Evolutionary conservation across 495 filamentous ascomycete species (phyloP), one percentile per base, ranked within the genome.

Genomic region (Collariella sp.): DNA sequence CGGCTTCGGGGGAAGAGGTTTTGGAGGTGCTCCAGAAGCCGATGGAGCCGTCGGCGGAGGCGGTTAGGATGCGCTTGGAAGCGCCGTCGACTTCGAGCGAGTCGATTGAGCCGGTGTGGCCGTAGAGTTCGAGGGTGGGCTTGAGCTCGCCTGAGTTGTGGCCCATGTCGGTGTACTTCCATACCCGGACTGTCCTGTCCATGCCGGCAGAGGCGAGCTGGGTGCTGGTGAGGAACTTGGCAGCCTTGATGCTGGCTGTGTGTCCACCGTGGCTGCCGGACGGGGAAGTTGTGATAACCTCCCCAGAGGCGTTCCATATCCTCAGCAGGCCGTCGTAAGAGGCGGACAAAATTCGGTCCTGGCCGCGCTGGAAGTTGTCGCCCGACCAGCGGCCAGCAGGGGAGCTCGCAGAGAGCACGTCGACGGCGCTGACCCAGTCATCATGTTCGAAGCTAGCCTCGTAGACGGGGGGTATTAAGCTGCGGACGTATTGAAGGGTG

Each of bases 401-500:
- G 13, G 84, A 89, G 33, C 76, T 81, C 18, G 60, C 67, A 0
- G 87, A 90, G 18, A 91, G 78, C 5, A 95, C 82, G 62, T 96
- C 88, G n/a, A 96, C 85, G n/a, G 81, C 77, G 66, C 85, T 86
- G 31, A 98, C 86, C 93, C 93, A 98, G 63, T 96, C 91, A 62
- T 96, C 90, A 65, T 97, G 90, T 72, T 95, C 82, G 69, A 94
- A 96, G 50, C 85, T 88, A 6, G 90, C 82, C 39, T 91, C 81
- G 66, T 89, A 87, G 12, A 85, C 72, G 19, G 93, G 94, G 0
- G 93, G 93, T 65, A 95, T 83, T 48, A 94, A 72, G 49, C 89
- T 90, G 54, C 89, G 84, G 7, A 95, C 88, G 73, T 96, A 98
- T 75, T 96, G 90, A 41, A 98, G 79, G 31, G 84, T 85, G 26